Evolutionary conservation across 2,329 filamentous ascomycete genomes (phyloP).

Genomic region (Nakataea oryzae): DNA sequence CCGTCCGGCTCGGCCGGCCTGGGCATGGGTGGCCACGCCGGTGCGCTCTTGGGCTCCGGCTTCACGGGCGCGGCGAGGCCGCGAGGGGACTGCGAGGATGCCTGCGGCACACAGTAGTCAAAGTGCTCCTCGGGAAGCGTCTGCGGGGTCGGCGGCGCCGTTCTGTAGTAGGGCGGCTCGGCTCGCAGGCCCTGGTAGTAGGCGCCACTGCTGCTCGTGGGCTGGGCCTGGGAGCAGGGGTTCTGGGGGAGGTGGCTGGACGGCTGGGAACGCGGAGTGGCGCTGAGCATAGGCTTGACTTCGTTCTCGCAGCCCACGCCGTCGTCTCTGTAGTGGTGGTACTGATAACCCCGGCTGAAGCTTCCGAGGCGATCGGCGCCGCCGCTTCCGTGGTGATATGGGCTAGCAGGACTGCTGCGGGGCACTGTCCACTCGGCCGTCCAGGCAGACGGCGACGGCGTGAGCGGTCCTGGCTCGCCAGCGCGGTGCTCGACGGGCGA

Average conservation of each 20-base stretch:
- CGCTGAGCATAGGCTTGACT: conserved; percentile 31
- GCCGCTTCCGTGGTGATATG: background rate
- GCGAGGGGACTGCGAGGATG: too few relatives aligned
- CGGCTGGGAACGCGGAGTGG: conserved; percentile 21
- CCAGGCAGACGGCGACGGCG: background rate
- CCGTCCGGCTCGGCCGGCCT: too few relatives aligned
- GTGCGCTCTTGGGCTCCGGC: too few relatives aligned
- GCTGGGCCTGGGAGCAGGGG: too few relatives aligned
- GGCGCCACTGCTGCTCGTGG: too few relatives aligned
- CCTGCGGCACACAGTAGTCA: background rate
- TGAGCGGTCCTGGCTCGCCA: conserved; percentile 8
- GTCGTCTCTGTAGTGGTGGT: too few relatives aligned
- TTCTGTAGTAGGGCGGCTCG: background rate
- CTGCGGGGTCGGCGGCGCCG: background rate
- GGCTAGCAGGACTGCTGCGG: background rate
- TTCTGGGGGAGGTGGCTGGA: background rate
- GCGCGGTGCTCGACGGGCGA: background rate
- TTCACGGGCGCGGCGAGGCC: too few relatives aligned
- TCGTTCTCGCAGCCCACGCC: conserved; percentile 4
- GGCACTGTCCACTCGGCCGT: background rate
- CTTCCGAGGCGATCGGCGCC: background rate
- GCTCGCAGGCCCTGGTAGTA: background rate
- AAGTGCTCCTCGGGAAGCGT: background rate
- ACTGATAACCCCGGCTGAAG: too few relatives aligned
- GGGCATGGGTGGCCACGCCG: too few relatives aligned